phyloP scores from a whole-genome alignment of 495 filamentous ascomycete genomes.

The Neurospora sp. region DNA sequence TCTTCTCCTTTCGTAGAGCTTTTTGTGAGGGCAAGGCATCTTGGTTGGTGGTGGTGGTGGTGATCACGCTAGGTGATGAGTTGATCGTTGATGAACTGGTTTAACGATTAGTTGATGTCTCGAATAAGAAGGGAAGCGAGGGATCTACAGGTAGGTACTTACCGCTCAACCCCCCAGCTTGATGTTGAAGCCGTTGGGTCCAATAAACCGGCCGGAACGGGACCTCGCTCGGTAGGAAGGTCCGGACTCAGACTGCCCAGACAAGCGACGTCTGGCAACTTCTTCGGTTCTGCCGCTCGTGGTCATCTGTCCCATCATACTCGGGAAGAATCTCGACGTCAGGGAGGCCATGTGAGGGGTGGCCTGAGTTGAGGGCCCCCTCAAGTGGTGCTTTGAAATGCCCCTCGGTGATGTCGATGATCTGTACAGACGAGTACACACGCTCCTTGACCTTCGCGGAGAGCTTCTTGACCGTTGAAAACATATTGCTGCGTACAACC shows the following conservation, averaged over 20 bases:
- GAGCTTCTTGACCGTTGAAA: neutral
- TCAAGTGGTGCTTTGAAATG: conserved; percentile 14
- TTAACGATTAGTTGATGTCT: neutral
- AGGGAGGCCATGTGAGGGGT: conserved; percentile 34
- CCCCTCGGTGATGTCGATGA: conserved; percentile 24
- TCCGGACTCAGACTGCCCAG: neutral
- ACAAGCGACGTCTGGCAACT: too few relatives aligned
- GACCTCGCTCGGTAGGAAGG: neutral
- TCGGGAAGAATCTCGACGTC: conserved; percentile 58
- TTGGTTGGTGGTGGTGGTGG: neutral
- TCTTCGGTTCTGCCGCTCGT: too few relatives aligned
- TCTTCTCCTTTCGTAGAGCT: neutral
- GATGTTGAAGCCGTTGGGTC: neutral
- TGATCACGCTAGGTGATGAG: neutral
- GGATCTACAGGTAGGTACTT: neutral
- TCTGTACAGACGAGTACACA: conserved; percentile 28
- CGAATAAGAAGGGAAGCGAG: neutral
- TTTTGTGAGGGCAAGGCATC: neutral
- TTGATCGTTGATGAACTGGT: neutral
- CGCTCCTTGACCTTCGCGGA: neutral
- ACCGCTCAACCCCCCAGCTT: neutral
- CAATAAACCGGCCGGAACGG: neutral
- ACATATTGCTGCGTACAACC: neutral
- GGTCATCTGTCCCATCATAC: neutral
- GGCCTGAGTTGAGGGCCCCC: conserved; percentile 12